Evolutionary conservation across 164 flowering plant genomes (phyloP).

Genomic region (Platanus orientalis): DNA sequence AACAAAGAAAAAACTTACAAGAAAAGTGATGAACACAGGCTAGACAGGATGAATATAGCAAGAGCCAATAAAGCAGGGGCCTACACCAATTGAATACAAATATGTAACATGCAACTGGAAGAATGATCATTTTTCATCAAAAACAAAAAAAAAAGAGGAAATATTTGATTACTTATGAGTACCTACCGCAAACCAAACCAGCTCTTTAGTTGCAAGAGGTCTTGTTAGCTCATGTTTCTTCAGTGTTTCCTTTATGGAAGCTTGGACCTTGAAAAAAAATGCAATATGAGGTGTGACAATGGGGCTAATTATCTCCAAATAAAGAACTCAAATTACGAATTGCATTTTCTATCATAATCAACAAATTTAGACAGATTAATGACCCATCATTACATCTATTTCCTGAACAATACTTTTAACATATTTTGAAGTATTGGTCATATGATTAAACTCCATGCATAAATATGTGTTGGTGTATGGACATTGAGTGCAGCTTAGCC

Average conservation of each 20-base stretch:
- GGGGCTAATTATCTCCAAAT: too few relatives aligned
- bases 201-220: constrained; percentile 71
- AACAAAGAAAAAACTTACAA: constrained; percentile 33
- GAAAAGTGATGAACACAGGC: constrained; percentile 36
- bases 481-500: too few relatives aligned
- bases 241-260: constrained; percentile 40
- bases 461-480: too few relatives aligned
- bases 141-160: too few relatives aligned
- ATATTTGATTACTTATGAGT: neutral
- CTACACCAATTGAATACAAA: constrained; percentile 26
- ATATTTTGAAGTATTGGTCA: too few relatives aligned
- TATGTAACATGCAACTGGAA: neutral
- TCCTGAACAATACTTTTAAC: too few relatives aligned
- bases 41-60: constrained; percentile 46
- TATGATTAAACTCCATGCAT: too few relatives aligned
- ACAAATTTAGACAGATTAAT: too few relatives aligned
- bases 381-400: too few relatives aligned
- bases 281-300: too few relatives aligned
- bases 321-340: too few relatives aligned
- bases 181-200: constrained; percentile 78
- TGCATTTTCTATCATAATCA: too few relatives aligned
- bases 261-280: constrained; percentile 49
- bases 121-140: neutral
- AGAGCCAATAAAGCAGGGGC: constrained; percentile 80
- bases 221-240: constrained; percentile 60